phyloP scores from a whole-genome alignment of 345 rosid species.

The Raphanus sativus region DNA sequence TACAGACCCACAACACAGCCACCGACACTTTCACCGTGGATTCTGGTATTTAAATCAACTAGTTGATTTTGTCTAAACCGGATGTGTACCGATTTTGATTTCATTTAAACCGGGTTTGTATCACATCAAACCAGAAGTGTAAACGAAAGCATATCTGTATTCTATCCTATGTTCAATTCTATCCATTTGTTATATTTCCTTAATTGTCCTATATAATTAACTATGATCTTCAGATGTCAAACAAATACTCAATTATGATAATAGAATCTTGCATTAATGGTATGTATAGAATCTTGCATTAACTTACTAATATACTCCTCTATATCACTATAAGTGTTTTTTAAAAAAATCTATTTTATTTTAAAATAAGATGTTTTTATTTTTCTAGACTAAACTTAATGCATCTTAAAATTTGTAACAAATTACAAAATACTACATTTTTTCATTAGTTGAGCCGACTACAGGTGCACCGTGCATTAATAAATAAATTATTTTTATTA shows the following conservation, averaged over 20 bases:
- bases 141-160: background rate
- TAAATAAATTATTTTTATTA: no score
- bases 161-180: background rate
- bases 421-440: no score
- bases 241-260: background rate
- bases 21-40: constrained; percentile 38
- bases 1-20: constrained; percentile 11
- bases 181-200: background rate
- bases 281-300: background rate
- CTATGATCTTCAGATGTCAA: background rate
- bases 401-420: no score
- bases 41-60: constrained; percentile 15
- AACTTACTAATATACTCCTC: no score
- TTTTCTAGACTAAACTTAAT: no score
- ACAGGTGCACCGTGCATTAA: no score
- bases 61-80: background rate
- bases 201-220: background rate
- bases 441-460: no score
- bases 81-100: background rate
- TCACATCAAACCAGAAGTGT: background rate
- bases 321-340: no score
- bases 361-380: no score
- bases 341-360: no score
- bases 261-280: background rate
- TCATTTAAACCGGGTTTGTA: background rate